Evolutionary conservation across 192 early-diverging fungal species (phyloP).

Genomic region (Pilobolus umbonatus): DNA sequence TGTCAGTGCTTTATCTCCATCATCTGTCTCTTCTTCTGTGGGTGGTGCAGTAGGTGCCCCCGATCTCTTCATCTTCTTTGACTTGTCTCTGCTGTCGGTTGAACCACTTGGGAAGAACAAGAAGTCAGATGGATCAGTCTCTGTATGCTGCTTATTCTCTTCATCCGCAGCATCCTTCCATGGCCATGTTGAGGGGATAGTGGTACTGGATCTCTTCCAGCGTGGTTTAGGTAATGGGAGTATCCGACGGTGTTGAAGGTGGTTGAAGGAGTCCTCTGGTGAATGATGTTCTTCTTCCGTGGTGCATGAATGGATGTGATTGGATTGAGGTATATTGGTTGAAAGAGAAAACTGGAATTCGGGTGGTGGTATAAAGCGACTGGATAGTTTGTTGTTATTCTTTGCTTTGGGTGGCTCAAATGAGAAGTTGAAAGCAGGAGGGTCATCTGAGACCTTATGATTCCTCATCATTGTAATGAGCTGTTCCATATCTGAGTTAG

Average conservation of each 20-base stretch:
- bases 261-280: background rate
- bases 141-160: too few species aligned
- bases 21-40: too few species aligned
- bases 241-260: constrained; percentile 3
- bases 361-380: background rate
- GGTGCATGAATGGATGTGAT: background rate
- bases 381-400: background rate
- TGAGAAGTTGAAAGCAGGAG: background rate
- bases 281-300: background rate
- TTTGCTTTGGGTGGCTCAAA: background rate
- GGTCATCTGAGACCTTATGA: constrained; percentile 10
- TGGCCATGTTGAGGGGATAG: too few species aligned
- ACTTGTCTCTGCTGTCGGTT: background rate
- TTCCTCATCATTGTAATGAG: constrained; percentile 14
- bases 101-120: too few species aligned
- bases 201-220: background rate
- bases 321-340: background rate
- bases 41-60: background rate
- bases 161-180: too few species aligned
- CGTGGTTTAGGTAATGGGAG: constrained; percentile 17
- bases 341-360: background rate
- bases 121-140: too few species aligned
- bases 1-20: too few species aligned
- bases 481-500: constrained; percentile 9
- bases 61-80: constrained; percentile 13